Conservation (phyloP, 2,329 filamentous ascomycete genomes). For the Pseudogymnoascus sp. region DNA sequence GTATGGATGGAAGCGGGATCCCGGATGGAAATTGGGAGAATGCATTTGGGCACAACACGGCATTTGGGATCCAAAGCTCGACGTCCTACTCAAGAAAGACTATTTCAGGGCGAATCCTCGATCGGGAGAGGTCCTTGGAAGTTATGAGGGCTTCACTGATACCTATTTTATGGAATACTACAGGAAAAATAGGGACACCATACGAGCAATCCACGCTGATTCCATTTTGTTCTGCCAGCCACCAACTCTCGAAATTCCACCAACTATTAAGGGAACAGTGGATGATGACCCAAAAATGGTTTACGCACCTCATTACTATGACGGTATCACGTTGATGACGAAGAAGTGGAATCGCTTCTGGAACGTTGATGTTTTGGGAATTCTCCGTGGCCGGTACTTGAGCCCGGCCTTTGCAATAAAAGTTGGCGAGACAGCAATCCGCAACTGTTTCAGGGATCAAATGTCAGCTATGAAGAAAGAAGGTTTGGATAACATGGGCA, state of each 20-base stretch:
- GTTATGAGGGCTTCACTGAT: slow-evolving; percentile 79
- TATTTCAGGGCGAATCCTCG: slow-evolving; percentile 78
- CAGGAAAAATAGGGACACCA: slow-evolving; percentile 64
- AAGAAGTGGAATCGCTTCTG: slow-evolving; percentile 98
- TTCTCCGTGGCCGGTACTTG: slow-evolving; percentile 80
- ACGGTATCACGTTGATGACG: slow-evolving; percentile 91
- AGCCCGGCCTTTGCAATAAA: slow-evolving; percentile 88
- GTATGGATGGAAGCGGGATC: slow-evolving; percentile 85
- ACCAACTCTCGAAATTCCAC: slow-evolving; percentile 85
- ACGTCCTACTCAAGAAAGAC: slow-evolving; percentile 71
- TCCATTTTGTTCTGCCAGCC: slow-evolving; percentile 88
- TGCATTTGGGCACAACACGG: slow-evolving; percentile 97
- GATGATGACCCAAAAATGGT: slow-evolving; percentile 88
- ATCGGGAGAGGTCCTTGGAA: slow-evolving; percentile 63
- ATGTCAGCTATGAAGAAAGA: slow-evolving; percentile 76
- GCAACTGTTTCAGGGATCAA: slow-evolving; percentile 88
- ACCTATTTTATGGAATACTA: slow-evolving; percentile 86
- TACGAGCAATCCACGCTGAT: slow-evolving; percentile 68
- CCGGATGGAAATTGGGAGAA: slow-evolving; percentile 85
- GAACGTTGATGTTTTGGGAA: slow-evolving; percentile 93
- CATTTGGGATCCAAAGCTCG: slow-evolving; percentile 78
- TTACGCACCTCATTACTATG: slow-evolving; percentile 93
- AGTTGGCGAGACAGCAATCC: slow-evolving; percentile 84
- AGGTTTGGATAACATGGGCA: slow-evolving; percentile 79
- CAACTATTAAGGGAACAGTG: slow-evolving; percentile 73